phyloP scores from a whole-genome alignment of 2,329 filamentous ascomycete genomes.

The Sodiomyces alkalinus region DNA sequence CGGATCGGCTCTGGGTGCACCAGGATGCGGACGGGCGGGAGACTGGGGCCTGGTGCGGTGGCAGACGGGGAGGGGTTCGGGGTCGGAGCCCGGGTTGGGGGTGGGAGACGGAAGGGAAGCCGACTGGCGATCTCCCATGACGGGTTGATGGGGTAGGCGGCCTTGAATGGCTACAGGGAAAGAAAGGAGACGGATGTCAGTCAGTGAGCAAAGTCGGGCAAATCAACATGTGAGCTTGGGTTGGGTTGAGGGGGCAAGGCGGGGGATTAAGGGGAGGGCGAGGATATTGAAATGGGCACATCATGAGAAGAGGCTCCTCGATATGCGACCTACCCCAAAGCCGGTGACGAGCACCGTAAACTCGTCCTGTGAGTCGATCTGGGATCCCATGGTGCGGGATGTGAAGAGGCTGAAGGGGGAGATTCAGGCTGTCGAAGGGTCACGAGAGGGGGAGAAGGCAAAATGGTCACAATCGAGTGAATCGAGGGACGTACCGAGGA shows the following conservation, averaged over 20 bases:
- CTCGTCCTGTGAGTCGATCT: constrained; percentile 26
- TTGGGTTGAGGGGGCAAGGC: constrained; percentile 3
- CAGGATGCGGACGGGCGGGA: constrained; percentile 42
- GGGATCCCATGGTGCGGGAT: constrained; percentile 17
- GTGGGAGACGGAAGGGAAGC: constrained; percentile 49
- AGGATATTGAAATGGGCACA: too few species aligned
- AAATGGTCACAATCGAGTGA: too few species aligned
- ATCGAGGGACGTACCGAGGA: too few species aligned
- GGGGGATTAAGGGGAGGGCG: constrained; percentile 1
- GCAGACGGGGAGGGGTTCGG: constrained; percentile 12
- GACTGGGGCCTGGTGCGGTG: constrained; percentile 14
- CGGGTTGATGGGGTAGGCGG: constrained; percentile 58
- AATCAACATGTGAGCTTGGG: background rate
- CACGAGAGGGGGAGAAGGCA: background rate
- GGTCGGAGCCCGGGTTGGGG: constrained; percentile 23
- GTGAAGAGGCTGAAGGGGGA: too few species aligned
- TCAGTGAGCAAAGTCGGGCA: too few species aligned
- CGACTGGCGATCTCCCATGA: constrained; percentile 62
- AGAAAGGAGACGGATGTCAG: too few species aligned
- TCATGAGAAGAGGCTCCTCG: too few species aligned
- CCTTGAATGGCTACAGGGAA: constrained; percentile 52
- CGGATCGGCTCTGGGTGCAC: constrained; percentile 52
- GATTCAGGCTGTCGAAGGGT: too few species aligned
- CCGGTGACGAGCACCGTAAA: constrained; percentile 45
- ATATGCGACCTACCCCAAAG: constrained; percentile 39